Percentiles rank a stretch among this genome's conserved stretches.
Conservation (phyloP, 192 early-diverging fungal genomes). For the Podila horticola region DNA sequence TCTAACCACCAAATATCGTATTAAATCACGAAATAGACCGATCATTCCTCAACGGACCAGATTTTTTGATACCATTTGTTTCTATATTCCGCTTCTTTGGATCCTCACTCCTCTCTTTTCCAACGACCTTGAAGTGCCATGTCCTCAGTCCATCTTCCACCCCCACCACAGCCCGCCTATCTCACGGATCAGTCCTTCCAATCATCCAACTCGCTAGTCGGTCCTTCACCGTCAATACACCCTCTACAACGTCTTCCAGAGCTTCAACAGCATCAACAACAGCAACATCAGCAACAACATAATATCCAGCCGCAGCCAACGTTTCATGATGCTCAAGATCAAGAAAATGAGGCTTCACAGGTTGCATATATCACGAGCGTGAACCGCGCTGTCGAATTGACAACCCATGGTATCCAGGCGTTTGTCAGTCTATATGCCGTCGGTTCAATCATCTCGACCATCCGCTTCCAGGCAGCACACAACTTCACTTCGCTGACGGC, state of each 20-base stretch:
- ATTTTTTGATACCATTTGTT: too few relatives aligned
- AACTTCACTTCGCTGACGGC: conserved; percentile 8
- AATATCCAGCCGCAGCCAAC: background rate
- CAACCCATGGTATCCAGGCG: conserved; percentile 8
- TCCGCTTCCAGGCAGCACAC: conserved; percentile 5
- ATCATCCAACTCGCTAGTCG: background rate
- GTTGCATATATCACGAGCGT: background rate
- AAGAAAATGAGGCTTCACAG: background rate
- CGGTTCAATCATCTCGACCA: conserved; percentile 6
- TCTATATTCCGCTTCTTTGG: background rate
- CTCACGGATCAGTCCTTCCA: background rate
- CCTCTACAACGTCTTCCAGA: background rate
- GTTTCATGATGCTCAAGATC: background rate
- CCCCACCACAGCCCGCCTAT: background rate
- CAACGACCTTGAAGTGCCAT: background rate
- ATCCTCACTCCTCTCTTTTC: background rate
- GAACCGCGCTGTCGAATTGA: conserved; percentile 6
- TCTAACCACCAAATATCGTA: too few relatives aligned
- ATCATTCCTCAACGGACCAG: too few relatives aligned
- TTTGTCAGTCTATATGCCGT: conserved; percentile 30
- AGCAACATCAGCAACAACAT: background rate
- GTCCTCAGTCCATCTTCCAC: background rate
- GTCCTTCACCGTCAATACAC: background rate
- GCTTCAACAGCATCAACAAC: background rate
- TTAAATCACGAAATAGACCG: too few relatives aligned